Evolutionary conservation across 139 green algal genomes (phyloP), one percentile per base, ranked within the genome.

Genomic region (Marvania coccoides): DNA sequence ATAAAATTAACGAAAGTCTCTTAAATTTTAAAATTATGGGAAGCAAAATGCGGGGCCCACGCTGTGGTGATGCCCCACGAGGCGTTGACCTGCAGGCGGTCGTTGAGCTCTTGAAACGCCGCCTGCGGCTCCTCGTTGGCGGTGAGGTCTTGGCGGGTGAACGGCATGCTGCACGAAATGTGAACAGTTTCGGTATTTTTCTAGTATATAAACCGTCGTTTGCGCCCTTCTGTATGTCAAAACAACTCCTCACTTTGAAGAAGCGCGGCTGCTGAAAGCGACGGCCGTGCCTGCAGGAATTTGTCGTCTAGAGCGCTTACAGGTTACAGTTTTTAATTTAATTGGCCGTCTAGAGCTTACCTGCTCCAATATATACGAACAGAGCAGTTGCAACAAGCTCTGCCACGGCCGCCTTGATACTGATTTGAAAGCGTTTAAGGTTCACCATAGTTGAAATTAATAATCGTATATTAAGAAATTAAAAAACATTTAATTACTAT

Each of bases 11-110:
- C n/a, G n/a, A n/a, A n/a, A n/a, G n/a, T n/a, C n/a, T n/a, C n/a
- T n/a, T n/a, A n/a, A n/a, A n/a, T n/a, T n/a, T n/a, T n/a, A n/a
- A n/a, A n/a, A n/a, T n/a, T n/a, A n/a, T n/a, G n/a, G n/a, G n/a
- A n/a, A n/a, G n/a, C n/a, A n/a, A n/a, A n/a, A n/a, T n/a, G n/a
- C n/a, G n/a, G n/a, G n/a, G n/a, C n/a, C n/a, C n/a, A 35, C 1
- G 71, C 71, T 1, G 71, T 78, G 10, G 26, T 65, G 53, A 72
- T 3, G n/a, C 55, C 48, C 31, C 51, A 77, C n/a, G 14, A 42
- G 36, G 36, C 6, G 30, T 23, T 58, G 13, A 29, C 12, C 2
- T 45, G 23, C 26, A 58, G 38, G 2, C 30, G 42, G 15, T 64
- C 30, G 46, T 60, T 54, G n/a, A 64, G 26, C 38, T 75, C 46